phyloP scores from a whole-genome alignment of 495 filamentous ascomycete genomes.

The Penicillium roqueforti region DNA sequence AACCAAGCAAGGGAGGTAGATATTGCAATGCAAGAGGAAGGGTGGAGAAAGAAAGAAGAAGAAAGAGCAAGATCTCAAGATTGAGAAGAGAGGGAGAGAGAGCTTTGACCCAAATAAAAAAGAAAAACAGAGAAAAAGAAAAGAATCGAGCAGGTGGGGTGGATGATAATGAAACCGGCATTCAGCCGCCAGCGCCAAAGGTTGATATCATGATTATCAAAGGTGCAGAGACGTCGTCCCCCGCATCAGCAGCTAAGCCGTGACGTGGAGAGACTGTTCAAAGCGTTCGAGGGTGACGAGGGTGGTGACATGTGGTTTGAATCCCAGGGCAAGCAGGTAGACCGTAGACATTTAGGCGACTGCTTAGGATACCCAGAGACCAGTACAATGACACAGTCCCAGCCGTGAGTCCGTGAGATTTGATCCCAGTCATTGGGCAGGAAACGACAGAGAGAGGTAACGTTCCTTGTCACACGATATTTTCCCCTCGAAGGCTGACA shows the following conservation, averaged over 20 bases:
- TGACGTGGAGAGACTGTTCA: slow-evolving; percentile 5
- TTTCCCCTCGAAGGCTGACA: slow-evolving; percentile 3
- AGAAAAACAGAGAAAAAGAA: slow-evolving; percentile 16
- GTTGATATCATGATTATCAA: slow-evolving; percentile 20
- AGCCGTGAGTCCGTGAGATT: slow-evolving; percentile 13
- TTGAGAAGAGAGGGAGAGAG: slow-evolving; percentile 3
- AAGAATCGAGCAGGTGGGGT: slow-evolving; percentile 23
- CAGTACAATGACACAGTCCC: slow-evolving; percentile 21
- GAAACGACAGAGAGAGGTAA: slow-evolving; percentile 10
- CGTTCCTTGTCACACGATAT: slow-evolving; percentile 17
- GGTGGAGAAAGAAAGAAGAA: neutral
- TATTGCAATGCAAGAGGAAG: slow-evolving; percentile 5
- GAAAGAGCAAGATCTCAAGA: slow-evolving; percentile 4
- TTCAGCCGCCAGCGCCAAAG: slow-evolving; percentile 16
- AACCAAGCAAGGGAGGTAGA: neutral
- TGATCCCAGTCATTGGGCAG: slow-evolving; percentile 16
- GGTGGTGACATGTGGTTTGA: neutral
- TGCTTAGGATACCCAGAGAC: neutral
- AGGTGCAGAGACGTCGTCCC: neutral
- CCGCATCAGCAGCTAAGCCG: neutral
- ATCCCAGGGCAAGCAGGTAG: neutral
- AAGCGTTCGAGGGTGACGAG: neutral
- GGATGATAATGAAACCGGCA: slow-evolving; percentile 19
- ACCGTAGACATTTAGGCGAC: neutral
- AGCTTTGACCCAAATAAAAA: slow-evolving; percentile 13